Percentiles rank a stretch among this genome's conserved stretches.
Conservation (phyloP, 1,284 basidiomycete genomes). For the Papiliotrema terrestris region DNA sequence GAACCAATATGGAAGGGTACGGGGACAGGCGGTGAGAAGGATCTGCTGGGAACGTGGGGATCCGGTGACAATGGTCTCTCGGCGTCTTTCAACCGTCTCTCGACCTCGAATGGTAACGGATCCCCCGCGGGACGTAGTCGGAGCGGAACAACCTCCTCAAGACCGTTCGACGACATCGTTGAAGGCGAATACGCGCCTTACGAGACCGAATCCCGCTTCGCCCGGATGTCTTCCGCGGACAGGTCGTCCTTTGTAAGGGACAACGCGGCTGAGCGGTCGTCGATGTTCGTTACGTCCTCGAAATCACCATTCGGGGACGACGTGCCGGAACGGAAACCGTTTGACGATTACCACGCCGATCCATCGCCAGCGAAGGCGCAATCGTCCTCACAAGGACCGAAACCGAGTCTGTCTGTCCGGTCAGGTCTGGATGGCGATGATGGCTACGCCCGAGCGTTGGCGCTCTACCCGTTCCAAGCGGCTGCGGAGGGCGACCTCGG, state of each 20-base stretch:
- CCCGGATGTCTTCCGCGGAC: constrained; percentile 6
- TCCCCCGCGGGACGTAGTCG: constrained; percentile 6
- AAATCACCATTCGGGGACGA: constrained; percentile 14
- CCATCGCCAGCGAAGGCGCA: neutral
- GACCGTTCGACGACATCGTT: constrained; percentile 19
- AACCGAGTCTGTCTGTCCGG: constrained; percentile 17
- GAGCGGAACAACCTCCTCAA: constrained; percentile 2
- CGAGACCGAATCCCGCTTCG: constrained; percentile 25
- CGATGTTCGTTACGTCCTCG: neutral
- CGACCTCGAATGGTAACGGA: neutral
- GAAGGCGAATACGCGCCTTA: constrained; percentile 26
- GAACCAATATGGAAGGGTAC: constrained; percentile 1
- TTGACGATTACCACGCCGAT: constrained; percentile 15
- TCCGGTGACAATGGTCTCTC: constrained; percentile 32
- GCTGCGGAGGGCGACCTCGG: constrained; percentile 76
- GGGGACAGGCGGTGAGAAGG: constrained; percentile 13
- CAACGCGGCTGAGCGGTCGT: neutral
- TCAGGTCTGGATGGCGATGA: constrained; percentile 19
- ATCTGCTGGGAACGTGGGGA: constrained; percentile 38
- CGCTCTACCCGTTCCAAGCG: constrained; percentile 71
- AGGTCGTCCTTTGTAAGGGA: neutral
- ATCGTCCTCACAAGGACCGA: neutral
- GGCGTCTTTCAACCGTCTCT: constrained; percentile 20
- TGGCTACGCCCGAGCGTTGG: constrained; percentile 65
- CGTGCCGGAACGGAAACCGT: constrained; percentile 11